Evolutionary conservation across 2,329 filamentous ascomycete genomes (phyloP).

Genomic region (Penicillium italicum): DNA sequence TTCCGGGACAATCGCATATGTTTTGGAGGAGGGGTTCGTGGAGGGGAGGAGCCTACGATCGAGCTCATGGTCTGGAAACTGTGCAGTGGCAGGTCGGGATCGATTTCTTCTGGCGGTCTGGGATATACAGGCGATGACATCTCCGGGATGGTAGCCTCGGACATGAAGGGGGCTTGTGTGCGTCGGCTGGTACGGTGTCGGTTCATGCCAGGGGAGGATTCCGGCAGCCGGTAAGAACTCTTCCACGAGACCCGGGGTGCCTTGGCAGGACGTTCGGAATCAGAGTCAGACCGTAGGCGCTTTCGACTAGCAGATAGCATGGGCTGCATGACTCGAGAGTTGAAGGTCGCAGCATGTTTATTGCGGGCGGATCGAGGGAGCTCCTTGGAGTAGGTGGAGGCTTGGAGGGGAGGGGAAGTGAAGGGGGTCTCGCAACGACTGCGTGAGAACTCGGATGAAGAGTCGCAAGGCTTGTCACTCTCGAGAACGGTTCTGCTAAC

Average conservation of each 20-base stretch:
- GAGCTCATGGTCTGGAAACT: slow-evolving; percentile 42
- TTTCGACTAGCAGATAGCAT: slow-evolving; percentile 57
- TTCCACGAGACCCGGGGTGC: slow-evolving; percentile 68
- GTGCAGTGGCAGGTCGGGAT: slow-evolving; percentile 67
- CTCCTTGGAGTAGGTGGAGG: slow-evolving; percentile 79
- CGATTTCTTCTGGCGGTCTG: slow-evolving; percentile 64
- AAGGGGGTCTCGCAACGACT: slow-evolving; percentile 48
- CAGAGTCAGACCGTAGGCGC: slow-evolving; percentile 66
- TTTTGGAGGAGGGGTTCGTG: slow-evolving; percentile 71
- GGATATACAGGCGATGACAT: slow-evolving; percentile 48
- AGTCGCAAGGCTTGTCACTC: slow-evolving; percentile 78
- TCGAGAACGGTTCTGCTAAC: slow-evolving; percentile 64
- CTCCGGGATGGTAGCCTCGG: slow-evolving; percentile 67
- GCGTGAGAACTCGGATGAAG: slow-evolving; percentile 78
- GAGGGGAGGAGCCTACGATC: slow-evolving; percentile 72
- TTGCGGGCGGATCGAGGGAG: slow-evolving; percentile 55
- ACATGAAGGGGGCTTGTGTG: slow-evolving; percentile 74
- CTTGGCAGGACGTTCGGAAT: slow-evolving; percentile 54
- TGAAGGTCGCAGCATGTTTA: slow-evolving; percentile 44
- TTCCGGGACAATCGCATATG: slow-evolving; percentile 49
- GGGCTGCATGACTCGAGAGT: slow-evolving; percentile 42
- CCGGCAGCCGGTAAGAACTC: slow-evolving; percentile 68
- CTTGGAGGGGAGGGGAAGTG: slow-evolving; percentile 81
- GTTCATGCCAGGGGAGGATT: slow-evolving; percentile 82
- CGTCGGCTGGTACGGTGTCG: slow-evolving; percentile 72